Conservation (phyloP, 805 yeast species). For the Priceomyces castillae region DNA sequence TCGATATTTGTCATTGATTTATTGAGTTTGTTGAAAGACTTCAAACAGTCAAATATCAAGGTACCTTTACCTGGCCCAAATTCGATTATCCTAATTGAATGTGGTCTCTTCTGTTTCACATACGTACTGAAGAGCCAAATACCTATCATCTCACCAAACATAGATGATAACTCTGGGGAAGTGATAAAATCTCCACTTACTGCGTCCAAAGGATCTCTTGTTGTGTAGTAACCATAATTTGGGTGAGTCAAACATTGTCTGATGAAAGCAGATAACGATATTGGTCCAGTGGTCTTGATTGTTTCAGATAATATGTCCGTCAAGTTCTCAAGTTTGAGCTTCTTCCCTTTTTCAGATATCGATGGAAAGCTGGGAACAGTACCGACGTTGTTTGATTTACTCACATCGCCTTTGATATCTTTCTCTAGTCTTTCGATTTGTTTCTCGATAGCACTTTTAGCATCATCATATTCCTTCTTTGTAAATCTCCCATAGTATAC, state of each 20-base stretch:
- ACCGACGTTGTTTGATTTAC: slow-evolving; percentile 33
- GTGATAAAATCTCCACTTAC: slow-evolving; percentile 74
- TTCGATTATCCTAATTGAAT: slow-evolving; percentile 57
- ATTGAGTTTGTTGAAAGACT: slow-evolving; percentile 43
- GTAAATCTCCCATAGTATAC: slow-evolving; percentile 35
- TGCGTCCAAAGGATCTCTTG: slow-evolving; percentile 66
- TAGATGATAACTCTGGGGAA: slow-evolving; percentile 82
- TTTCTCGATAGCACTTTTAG: slow-evolving; percentile 29
- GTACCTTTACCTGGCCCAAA: slow-evolving; percentile 89
- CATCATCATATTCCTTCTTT: slow-evolving; percentile 38
- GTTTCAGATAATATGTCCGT: slow-evolving; percentile 44
- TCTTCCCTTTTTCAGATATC: slow-evolving; percentile 13
- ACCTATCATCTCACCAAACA: slow-evolving; percentile 84
- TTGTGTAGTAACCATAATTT: slow-evolving; percentile 72
- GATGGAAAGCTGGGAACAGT: slow-evolving; percentile 37
- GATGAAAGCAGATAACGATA: slow-evolving; percentile 72
- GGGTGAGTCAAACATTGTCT: slow-evolving; percentile 80
- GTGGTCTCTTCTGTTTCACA: slow-evolving; percentile 53
- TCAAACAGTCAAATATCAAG: slow-evolving; percentile 62
- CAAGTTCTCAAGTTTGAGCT: slow-evolving; percentile 21
- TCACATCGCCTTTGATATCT: slow-evolving; percentile 35
- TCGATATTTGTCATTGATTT: slow-evolving; percentile 29
- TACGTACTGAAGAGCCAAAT: slow-evolving; percentile 64
- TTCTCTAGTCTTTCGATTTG: slow-evolving; percentile 32
- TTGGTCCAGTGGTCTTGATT: slow-evolving; percentile 71